Conservation (phyloP, 257 asterid species). For the Nemophila menziesii region DNA sequence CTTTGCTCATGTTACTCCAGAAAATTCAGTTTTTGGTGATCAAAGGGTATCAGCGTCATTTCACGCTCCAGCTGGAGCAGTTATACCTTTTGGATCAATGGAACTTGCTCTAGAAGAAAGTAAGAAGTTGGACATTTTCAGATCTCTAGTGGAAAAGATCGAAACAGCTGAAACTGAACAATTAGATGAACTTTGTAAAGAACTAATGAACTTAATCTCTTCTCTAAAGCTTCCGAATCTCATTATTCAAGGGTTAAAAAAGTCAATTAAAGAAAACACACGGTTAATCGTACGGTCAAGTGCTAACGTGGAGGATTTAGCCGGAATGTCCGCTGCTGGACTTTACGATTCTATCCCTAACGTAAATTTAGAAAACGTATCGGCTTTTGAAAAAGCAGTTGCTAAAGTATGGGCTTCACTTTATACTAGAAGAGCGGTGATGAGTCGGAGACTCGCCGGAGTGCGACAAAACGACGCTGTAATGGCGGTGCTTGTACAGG, state of each 20-base stretch:
- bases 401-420: constrained; percentile 83
- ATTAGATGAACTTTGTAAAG: constrained; percentile 53
- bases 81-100: constrained; percentile 82
- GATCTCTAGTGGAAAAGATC: constrained; percentile 41
- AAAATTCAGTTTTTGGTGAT: constrained; percentile 50
- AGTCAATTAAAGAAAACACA: constrained; percentile 31
- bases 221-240: constrained; percentile 44
- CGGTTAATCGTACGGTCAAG: constrained; percentile 90
- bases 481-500: constrained; percentile 87
- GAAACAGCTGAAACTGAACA: constrained; percentile 57
- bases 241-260: constrained; percentile 32
- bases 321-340: constrained; percentile 99
- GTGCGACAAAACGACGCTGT: constrained; percentile 49
- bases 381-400: constrained; percentile 44
- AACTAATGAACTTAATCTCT: constrained; percentile 55
- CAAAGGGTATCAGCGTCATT: constrained; percentile 80
- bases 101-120: constrained; percentile 48
- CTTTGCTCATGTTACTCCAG: no score
- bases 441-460: constrained; percentile 68
- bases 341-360: constrained; percentile 90
- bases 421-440: constrained; percentile 81
- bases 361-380: constrained; percentile 54
- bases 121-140: constrained; percentile 41
- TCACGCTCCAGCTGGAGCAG: constrained; percentile 69
- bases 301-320: constrained; percentile 95